Evolutionary conservation across 164 flowering plant species (phyloP).

Genomic region (Kalanchoe fedtschenkoi): DNA sequence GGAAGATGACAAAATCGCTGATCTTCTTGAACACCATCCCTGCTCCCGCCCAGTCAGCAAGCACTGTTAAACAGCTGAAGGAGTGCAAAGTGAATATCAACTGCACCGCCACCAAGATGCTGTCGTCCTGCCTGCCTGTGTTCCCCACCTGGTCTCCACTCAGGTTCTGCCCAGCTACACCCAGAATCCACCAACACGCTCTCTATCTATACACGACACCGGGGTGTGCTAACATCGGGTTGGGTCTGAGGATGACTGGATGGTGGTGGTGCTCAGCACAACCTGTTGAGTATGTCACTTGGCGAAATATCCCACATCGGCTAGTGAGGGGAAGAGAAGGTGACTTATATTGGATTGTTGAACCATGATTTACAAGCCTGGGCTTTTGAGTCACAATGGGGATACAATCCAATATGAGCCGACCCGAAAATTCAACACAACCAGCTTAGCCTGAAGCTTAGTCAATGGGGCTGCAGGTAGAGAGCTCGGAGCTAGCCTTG

Average conservation of each 20-base stretch:
- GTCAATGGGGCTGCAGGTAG: conserved; percentile 11
- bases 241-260: conserved; percentile 51
- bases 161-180: conserved; percentile 67
- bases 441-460: conserved; percentile 24
- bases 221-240: conserved; percentile 34
- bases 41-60: conserved; percentile 30
- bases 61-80: conserved; percentile 15
- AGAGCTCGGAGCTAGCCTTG: neutral
- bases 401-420: no score
- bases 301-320: no score
- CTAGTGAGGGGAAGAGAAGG: no score
- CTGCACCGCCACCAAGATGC: conserved; percentile 28
- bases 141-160: conserved; percentile 21
- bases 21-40: conserved; percentile 33
- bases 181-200: conserved; percentile 12
- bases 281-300: no score
- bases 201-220: conserved; percentile 23
- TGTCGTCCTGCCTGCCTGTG: conserved; percentile 33
- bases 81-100: conserved; percentile 32
- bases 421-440: no score
- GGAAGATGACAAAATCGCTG: conserved; percentile 43
- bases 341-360: no score
- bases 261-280: conserved; percentile 38
- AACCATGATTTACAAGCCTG: no score
- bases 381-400: no score